Conservation (phyloP, 352 stramenopile genomes). For the Phytophthora citrophthora region DNA sequence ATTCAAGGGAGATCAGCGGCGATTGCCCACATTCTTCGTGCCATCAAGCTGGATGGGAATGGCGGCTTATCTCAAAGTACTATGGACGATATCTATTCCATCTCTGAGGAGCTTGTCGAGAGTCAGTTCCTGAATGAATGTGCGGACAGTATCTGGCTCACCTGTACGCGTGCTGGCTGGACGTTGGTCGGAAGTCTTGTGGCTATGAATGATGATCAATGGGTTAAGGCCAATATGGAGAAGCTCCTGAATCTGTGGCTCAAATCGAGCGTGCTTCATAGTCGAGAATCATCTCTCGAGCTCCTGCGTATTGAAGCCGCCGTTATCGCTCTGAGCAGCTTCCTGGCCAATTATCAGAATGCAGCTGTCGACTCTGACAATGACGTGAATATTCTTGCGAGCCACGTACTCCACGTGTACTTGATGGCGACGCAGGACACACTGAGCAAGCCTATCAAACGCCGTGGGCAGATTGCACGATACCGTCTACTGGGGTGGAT, state of each 20-base stretch:
- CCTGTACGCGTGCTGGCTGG: slow-evolving; percentile 86
- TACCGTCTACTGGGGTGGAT: slow-evolving; percentile 82
- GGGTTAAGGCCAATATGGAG: slow-evolving; percentile 59
- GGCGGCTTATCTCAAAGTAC: slow-evolving; percentile 58
- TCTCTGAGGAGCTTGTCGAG: slow-evolving; percentile 77
- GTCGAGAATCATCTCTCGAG: slow-evolving; percentile 80
- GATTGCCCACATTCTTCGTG: slow-evolving; percentile 70
- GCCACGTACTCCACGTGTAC: slow-evolving; percentile 77
- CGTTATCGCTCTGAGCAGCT: slow-evolving; percentile 71
- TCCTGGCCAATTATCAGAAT: slow-evolving; percentile 49
- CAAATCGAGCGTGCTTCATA: slow-evolving; percentile 79
- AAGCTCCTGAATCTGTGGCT: slow-evolving; percentile 78
- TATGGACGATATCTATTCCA: slow-evolving; percentile 67
- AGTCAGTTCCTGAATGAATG: slow-evolving; percentile 83
- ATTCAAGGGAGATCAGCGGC: slow-evolving; percentile 76
- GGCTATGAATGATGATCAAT: slow-evolving; percentile 67
- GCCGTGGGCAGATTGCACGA: slow-evolving; percentile 78
- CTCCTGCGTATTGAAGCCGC: slow-evolving; percentile 84
- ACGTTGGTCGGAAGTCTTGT: slow-evolving; percentile 77
- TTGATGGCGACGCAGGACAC: slow-evolving; percentile 61
- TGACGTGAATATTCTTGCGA: slow-evolving; percentile 63
- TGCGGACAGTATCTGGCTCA: slow-evolving; percentile 86
- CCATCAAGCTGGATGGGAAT: slow-evolving; percentile 48
- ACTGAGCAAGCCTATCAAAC: slow-evolving; percentile 80
- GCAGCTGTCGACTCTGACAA: slow-evolving; percentile 36